Base-by-base conservation (phyloP, 768 basidiomycete species). In the Thelephora aurantiotincta region DNA sequence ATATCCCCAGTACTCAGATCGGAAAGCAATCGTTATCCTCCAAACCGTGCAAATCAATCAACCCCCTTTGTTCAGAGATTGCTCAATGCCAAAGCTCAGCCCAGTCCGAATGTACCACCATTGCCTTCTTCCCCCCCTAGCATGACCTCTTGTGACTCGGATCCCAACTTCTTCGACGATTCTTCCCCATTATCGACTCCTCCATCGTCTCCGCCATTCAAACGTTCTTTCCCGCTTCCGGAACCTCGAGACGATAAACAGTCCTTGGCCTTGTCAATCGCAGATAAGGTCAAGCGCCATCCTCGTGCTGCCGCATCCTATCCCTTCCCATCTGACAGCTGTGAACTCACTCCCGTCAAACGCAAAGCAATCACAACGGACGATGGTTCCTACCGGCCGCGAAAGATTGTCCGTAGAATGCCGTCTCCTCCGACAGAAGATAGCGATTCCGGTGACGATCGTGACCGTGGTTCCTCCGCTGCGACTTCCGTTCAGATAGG, bases 121-220 rank as follows among this genome's bases (percentile, higher is more conserved):
- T 44, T 37, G 35, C 13, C 48, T 45, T 23, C 48, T 47, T 41
- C 36, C 44, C 1, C 46, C 45, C n/a, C 48, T 45, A 41, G 53
- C 51, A 51, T 16, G 35, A 48, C 36, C 5, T 46, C 35, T 30
- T 48, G 45, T 43, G 50, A 44, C 42, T 52, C 54, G 44, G 45
- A 55, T 51, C 49, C 42, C 11, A 47, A 50, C 6, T 43, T 18
- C 20, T 23, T 49, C 33, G 50, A 54, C 14, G 38, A 48, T 2
- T 52, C 52, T 53, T 35, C 53, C 48, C 46, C 35, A 48, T n/a
- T 51, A 47, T 53, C 36, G 51, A 19, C 50, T 52, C 14, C 11
- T 35, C 13, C 52, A 50, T 11, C 26, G 46, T 53, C 33, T 52
- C 52, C 38, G 38, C 36, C 34, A 33, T 19, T 22, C 37, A 44